These are phyloP conservation scores for Ophiobolus disseminans DNA, from an alignment of 2,329 filamentous ascomycete species.

Conservation along the genomic window DNA sequence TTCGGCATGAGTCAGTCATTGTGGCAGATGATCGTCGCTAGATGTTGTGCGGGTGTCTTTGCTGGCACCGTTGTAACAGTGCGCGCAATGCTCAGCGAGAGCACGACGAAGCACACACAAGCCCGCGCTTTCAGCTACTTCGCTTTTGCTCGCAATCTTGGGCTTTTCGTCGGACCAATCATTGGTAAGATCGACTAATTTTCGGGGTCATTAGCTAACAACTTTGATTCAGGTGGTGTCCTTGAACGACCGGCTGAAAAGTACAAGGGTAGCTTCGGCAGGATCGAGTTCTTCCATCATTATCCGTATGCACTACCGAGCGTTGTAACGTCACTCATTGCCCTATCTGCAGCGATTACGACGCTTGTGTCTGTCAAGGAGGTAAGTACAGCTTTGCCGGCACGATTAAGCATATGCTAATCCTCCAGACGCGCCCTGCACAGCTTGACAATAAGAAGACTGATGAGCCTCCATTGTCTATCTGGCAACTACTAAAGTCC, in stretches of 20 bases:
- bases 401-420: conserved; percentile 2
- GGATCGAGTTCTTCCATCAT: conserved; percentile 63
- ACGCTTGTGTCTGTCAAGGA: conserved; percentile 68
- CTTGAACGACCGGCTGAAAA: conserved; percentile 72
- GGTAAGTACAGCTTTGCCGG: conserved; percentile 28
- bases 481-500: conserved; percentile 63
- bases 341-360: conserved; percentile 60
- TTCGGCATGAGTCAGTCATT: conserved; percentile 73
- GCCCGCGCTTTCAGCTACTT: conserved; percentile 78
- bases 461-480: conserved; percentile 51
- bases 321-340: conserved; percentile 63
- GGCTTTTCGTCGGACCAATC: conserved; percentile 74
- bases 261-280: conserved; percentile 66
- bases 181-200: conserved; percentile 49
- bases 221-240: conserved; percentile 63
- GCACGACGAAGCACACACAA: conserved; percentile 72
- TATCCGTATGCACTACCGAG: conserved; percentile 73
- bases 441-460: conserved; percentile 26
- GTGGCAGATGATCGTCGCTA: conserved; percentile 76
- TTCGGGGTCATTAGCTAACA: conserved; percentile 7
- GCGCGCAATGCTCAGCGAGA: conserved; percentile 78
- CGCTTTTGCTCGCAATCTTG: conserved; percentile 75
- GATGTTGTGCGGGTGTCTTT: conserved; percentile 76
- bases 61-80: conserved; percentile 77
- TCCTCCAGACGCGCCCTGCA: conserved; percentile 40